Base-by-base conservation (phyloP, 2,329 filamentous ascomycete species). In the Beauveria australis region DNA sequence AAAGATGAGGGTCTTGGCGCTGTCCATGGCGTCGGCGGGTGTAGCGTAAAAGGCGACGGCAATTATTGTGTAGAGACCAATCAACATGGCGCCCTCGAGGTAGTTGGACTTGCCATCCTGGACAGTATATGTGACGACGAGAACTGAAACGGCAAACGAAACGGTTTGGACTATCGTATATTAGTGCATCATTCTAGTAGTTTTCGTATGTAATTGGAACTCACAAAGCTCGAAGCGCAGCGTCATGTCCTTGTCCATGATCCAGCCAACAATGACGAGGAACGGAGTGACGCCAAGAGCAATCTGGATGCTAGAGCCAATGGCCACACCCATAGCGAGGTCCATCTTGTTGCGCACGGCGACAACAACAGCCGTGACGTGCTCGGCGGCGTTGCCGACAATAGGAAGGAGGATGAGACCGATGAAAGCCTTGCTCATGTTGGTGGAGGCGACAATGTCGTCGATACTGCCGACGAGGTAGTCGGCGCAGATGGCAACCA, bases 71-170 rank as follows among this genome's bases (percentile, higher is more conserved):
- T 85, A 86, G 18, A 86, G 74, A 54, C 74, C 75, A 61, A 77
- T 68, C 52, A 77, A 69, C 84, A 93, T 89, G 53, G 88, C 88
- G 49, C 89, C 89, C 72, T 93, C 89, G 24, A 93, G 82, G 67
- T 93, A 93, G 73, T 93, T 94, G 16, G 86, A 90, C 73, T 89
- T 90, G 68, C 90, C 90, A 69, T 93, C 90, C 70, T 90, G 87
- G 48, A 92, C 87, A 3, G 83, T 89, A 73, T 85, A 92, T 61
- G 84, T 89, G 40, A 91, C 88, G 37, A 92, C 87, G 47, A 92
- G 74, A 2, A 89, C 87, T 10, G 87, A 89, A 58, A 92, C 79
- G 61, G 88, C 89, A 72, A 92, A 92, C 1, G 88, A 84, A 46
- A 92, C 86, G 0, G 89, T 91, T 76, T 91, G 87, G 67, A 92